phyloP scores from a whole-genome alignment of 352 stramenopile genomes.

The Pythium dissimile region DNA sequence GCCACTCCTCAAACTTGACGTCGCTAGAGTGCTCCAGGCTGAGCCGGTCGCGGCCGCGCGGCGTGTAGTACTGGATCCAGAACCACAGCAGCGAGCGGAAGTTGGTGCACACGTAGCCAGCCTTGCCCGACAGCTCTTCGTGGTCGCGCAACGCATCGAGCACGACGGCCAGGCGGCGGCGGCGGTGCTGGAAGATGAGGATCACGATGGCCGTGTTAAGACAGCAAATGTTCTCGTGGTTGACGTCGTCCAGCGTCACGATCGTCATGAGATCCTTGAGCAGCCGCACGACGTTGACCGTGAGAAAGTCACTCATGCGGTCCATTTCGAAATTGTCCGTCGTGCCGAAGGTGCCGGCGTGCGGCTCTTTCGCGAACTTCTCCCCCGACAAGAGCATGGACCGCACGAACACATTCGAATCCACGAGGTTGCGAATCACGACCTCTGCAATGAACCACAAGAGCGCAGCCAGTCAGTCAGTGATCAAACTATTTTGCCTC shows the following conservation, averaged over 20 bases:
- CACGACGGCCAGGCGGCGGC: slow-evolving; percentile 71
- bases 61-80: slow-evolving; percentile 96
- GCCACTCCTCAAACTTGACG: slow-evolving; percentile 94
- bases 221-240: slow-evolving; percentile 98
- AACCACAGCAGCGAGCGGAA: slow-evolving; percentile 95
- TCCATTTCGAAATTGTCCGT: slow-evolving; percentile 64
- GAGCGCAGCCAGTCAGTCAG: background rate
- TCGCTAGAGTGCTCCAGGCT: slow-evolving; percentile 94
- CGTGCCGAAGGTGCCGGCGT: slow-evolving; percentile 36
- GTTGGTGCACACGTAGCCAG: slow-evolving; percentile 79
- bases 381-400: slow-evolving; percentile 86
- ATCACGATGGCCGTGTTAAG: slow-evolving; percentile 96
- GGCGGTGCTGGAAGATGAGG: slow-evolving; percentile 92
- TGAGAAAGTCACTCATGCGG: slow-evolving; percentile 85
- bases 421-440: slow-evolving; percentile 92
- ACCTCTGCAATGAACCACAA: slow-evolving; percentile 50
- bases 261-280: slow-evolving; percentile 94
- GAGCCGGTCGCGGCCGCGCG: slow-evolving; percentile 90
- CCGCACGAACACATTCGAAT: slow-evolving; percentile 97
- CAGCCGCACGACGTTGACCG: slow-evolving; percentile 84
- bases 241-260: slow-evolving; percentile 93
- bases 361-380: slow-evolving; percentile 52
- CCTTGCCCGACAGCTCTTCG: slow-evolving; percentile 58
- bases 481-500: too few relatives aligned
- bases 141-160: slow-evolving; percentile 63